Conservation (phyloP, 31 red algal species). For the Porphyra umbilicalis region DNA sequence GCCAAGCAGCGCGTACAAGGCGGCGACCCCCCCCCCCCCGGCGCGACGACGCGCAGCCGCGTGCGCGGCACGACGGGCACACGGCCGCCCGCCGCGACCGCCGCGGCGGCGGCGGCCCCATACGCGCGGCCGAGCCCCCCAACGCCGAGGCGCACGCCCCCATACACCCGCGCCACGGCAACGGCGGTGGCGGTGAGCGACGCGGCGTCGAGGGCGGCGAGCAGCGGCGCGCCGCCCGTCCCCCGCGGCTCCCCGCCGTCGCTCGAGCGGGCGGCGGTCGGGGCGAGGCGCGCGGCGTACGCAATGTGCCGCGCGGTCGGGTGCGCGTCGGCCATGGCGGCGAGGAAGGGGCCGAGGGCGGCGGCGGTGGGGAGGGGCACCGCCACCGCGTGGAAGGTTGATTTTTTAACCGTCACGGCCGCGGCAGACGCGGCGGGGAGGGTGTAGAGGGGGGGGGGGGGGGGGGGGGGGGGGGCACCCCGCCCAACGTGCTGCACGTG, state of each 20-base stretch:
- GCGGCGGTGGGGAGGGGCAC: conserved; percentile 7
- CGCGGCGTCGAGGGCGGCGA: conserved; percentile 8
- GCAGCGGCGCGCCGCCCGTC: conserved; percentile 44
- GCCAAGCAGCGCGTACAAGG: neutral
- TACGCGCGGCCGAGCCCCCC: conserved; percentile 54
- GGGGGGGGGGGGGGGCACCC: neutral
- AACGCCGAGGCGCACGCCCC: conserved; percentile 52
- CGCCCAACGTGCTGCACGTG: too few species aligned
- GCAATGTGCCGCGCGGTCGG: conserved; percentile 27
- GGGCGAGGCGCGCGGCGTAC: conserved; percentile 37
- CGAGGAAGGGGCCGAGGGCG: conserved; percentile 24
- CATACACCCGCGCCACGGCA: conserved; percentile 48
- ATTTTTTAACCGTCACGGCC: conserved; percentile 34
- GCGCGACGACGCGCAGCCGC: neutral
- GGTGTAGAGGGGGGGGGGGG: neutral
- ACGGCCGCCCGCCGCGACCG: neutral
- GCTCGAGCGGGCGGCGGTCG: conserved; percentile 14
- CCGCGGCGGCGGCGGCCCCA: conserved; percentile 8
- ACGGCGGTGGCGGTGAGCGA: conserved; percentile 19
- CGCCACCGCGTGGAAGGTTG: conserved; percentile 30
- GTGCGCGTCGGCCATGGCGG: conserved; percentile 11
- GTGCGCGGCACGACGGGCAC: neutral
- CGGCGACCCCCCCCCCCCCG: neutral
- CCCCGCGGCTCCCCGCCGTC: conserved; percentile 64
- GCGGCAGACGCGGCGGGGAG: neutral